Conservation (phyloP, 2,329 filamentous ascomycete genomes). For the Rutstroemia sp. region DNA sequence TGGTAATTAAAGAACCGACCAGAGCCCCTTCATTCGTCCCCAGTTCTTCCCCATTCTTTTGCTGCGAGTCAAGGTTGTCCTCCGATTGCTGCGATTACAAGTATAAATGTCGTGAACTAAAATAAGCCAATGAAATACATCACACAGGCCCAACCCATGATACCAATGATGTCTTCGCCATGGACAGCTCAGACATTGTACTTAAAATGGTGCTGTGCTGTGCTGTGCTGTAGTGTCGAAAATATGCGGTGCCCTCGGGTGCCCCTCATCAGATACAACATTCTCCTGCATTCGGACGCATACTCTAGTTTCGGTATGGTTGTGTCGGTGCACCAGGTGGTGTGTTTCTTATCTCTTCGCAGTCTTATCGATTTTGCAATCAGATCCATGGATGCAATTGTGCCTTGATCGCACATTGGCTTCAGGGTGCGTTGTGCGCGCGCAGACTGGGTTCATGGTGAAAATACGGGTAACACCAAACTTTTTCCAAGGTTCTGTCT, state of each 20-base stretch:
- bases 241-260: background rate
- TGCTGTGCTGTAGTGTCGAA: background rate
- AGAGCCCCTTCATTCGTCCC: background rate
- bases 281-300: slow-evolving; percentile 7
- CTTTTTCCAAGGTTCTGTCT: background rate
- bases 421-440: background rate
- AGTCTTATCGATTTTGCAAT: slow-evolving; percentile 2
- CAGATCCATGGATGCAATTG: slow-evolving; percentile 3
- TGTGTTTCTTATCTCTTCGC: slow-evolving; percentile 3
- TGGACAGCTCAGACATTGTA: slow-evolving; percentile 5
- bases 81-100: background rate
- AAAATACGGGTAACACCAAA: background rate
- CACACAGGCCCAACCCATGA: background rate
- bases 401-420: slow-evolving; percentile 10
- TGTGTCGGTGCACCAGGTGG: background rate
- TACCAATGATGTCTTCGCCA: background rate
- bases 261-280: slow-evolving; percentile 6
- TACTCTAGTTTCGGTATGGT: background rate
- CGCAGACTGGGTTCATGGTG: background rate
- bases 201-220: too few relatives aligned
- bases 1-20: too few relatives aligned
- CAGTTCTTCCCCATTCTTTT: background rate
- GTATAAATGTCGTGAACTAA: background rate
- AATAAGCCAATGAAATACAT: background rate
- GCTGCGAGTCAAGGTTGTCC: too few relatives aligned